Base-by-base conservation (phyloP, 2,329 filamentous ascomycete species). In the Albophoma yamanashiensis region DNA sequence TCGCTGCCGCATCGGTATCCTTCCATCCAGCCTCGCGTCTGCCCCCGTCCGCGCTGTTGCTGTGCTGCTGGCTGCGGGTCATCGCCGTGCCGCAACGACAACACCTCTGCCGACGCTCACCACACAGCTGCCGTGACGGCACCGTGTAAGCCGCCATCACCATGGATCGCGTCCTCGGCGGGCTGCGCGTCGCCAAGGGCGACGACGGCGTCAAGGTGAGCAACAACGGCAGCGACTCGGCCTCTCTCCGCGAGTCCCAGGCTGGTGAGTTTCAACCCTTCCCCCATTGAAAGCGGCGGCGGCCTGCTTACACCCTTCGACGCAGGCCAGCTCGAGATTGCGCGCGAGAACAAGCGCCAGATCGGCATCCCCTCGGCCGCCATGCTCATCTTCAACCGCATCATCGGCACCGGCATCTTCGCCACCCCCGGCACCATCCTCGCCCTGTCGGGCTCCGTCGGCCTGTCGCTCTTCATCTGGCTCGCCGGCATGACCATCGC, bases 401-500 rank as follows among this genome's bases (percentile, higher is more conserved):
- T 87, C 74, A 82, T 88, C 60, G 85, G 85, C 50, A 87, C 83
- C 14, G 85, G 85, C 63, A 87, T 88, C 71, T 88, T 87, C 65
- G 82, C 85, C 1, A 87, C 84, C 0, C 84, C 85, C 0, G 78
- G 78, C 50, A 76, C 79, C 47, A 85, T 88, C 63, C 75, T 87
- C 58, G 66, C 71, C 2, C 76, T 83, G 0, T 81, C 78, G 11
- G 84, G 85, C 60, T 85, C 81, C 61, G 79, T 86, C n/a, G 85
- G 85, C 4, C 75, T 87, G 0, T 76, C 83, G 0, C 76, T 88
- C 27, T 78, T 87, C 64, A 79, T 88, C 64, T 88, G 85, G 85
- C 75, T 87, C 1, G 76, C 75, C 1, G 85, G 85, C 34, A 82
- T 82, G 73, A 65, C 86, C 57, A 86, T 88, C 64, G 83, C 85